Evolutionary conservation across 2,329 filamentous ascomycete genomes (phyloP), one percentile per base, ranked within the genome.

Genomic region (Apiospora pterosperma): DNA sequence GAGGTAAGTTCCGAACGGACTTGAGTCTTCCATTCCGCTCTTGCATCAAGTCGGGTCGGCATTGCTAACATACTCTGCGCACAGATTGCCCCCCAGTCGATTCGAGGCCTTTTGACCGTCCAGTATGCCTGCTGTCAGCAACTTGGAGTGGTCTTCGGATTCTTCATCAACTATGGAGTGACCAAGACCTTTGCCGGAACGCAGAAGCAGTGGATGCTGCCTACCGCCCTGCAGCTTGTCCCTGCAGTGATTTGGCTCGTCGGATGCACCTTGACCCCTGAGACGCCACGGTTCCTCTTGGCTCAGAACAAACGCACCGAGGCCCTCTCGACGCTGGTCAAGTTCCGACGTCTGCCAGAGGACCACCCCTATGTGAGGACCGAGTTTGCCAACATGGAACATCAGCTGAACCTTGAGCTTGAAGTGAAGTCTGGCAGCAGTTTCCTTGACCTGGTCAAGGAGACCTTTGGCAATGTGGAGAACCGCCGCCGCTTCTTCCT

Each of bases 151-250:
- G 73, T 75, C 3, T 74, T 75, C n/a, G 73, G 74, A 1, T 75
- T 78, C 60, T 77, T 78, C 61, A 67, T 75, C 41, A 77, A 77
- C 62, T 77, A 79, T 48, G 72, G 76, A 2, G 70, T 76, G 12
- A 75, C 77, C 2, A 70, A 74, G 21, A 67, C 72, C 14, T 69
- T 73, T 36, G 64, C 70, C 1, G 67, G 66, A 0, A 68, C 64
- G 1, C 62, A 74, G 25, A 61, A 71, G 0, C 73, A 75, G 61
- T 74, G 73, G 72, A 66, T 70, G n/a, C 67, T 75, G 4, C 72
- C 73, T 0, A 73, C 72, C 0, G 71, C 69, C 0, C 66, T 74
- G 0, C 73, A 75, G 36, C 52, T 71, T 1, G 42, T 70, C 0
- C 73, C 73, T 0, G 73, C 71, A 0, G 42, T 71, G 3, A 66